phyloP scores from a whole-genome alignment of 805 yeast genomes.

The Saturnispora galanensis region DNA sequence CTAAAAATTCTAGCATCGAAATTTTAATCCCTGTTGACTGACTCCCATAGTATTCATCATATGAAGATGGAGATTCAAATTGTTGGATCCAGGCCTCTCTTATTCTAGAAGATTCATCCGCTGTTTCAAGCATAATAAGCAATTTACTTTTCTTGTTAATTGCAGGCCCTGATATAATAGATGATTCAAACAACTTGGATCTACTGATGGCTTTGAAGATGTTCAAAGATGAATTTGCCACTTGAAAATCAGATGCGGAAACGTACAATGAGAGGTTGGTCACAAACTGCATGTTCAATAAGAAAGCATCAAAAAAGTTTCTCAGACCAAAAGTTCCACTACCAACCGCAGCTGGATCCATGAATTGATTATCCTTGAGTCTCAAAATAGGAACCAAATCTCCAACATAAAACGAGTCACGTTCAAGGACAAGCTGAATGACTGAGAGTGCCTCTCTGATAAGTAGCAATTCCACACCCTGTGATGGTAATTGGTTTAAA shows the following conservation, averaged over 20 bases:
- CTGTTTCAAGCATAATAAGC: slow-evolving; percentile 59
- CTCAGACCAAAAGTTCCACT: slow-evolving; percentile 42
- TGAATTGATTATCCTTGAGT: slow-evolving; percentile 30
- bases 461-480: slow-evolving; percentile 27
- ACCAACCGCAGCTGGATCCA: slow-evolving; percentile 36
- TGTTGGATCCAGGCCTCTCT: slow-evolving; percentile 66
- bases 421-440: slow-evolving; percentile 34
- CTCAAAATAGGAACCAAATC: slow-evolving; percentile 42
- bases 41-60: slow-evolving; percentile 18
- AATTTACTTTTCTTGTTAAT: slow-evolving; percentile 44
- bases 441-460: slow-evolving; percentile 36
- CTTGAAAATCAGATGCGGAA: slow-evolving; percentile 40
- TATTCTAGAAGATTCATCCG: slow-evolving; percentile 70
- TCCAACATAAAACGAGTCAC: slow-evolving; percentile 53
- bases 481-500: slow-evolving; percentile 30
- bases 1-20: slow-evolving; percentile 49
- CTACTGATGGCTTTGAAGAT: slow-evolving; percentile 42
- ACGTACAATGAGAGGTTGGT: slow-evolving; percentile 70
- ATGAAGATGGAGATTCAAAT: slow-evolving; percentile 35
- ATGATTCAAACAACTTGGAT: slow-evolving; percentile 31
- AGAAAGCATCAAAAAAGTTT: slow-evolving; percentile 61
- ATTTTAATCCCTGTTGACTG: slow-evolving; percentile 39
- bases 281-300: slow-evolving; percentile 60
- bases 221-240: slow-evolving; percentile 45
- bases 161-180: slow-evolving; percentile 11